A percentile compares a stretch with the other conserved stretches of the same genome.
Conservation (phyloP, 768 basidiomycete genomes). For the Dendrothele bispora region DNA sequence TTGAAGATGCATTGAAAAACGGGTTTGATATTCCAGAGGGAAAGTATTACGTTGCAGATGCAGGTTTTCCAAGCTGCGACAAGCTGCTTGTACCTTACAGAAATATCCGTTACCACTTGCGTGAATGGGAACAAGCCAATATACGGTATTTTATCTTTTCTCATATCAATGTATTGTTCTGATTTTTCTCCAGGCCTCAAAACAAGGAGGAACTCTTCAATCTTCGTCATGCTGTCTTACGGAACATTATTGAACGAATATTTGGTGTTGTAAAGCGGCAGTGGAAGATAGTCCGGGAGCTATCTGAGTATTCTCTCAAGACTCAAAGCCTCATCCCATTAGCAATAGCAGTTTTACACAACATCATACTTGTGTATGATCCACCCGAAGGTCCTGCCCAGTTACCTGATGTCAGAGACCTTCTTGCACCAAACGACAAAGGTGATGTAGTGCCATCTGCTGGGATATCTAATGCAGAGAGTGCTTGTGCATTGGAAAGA, state of each 20-base stretch:
- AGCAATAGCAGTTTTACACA: constrained; percentile 23
- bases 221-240: constrained; percentile 15
- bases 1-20: constrained; percentile 17
- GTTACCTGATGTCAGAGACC: too few relatives aligned
- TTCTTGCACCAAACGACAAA: too few relatives aligned
- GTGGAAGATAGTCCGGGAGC: constrained; percentile 14
- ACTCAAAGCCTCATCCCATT: constrained; percentile 19
- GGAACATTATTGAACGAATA: constrained; percentile 20
- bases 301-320: constrained; percentile 16
- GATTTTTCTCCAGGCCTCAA: constrained; percentile 13
- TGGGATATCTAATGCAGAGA: too few relatives aligned
- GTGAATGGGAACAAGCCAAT: constrained; percentile 19
- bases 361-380: constrained; percentile 22
- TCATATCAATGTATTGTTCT: not conserved
- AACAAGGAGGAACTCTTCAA: constrained; percentile 19
- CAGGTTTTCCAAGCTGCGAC: constrained; percentile 23
- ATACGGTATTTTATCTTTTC: not conserved
- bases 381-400: too few relatives aligned
- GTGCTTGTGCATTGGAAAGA: too few relatives aligned
- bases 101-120: constrained; percentile 23
- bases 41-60: constrained; percentile 20
- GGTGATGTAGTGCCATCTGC: too few relatives aligned
- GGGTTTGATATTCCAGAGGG: constrained; percentile 19
- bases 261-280: constrained; percentile 23
- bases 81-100: constrained; percentile 26